Evolutionary conservation across 1,139 yeast species (phyloP), one percentile per base, ranked within the genome.

Genomic region (Diutina scorzettiae): DNA sequence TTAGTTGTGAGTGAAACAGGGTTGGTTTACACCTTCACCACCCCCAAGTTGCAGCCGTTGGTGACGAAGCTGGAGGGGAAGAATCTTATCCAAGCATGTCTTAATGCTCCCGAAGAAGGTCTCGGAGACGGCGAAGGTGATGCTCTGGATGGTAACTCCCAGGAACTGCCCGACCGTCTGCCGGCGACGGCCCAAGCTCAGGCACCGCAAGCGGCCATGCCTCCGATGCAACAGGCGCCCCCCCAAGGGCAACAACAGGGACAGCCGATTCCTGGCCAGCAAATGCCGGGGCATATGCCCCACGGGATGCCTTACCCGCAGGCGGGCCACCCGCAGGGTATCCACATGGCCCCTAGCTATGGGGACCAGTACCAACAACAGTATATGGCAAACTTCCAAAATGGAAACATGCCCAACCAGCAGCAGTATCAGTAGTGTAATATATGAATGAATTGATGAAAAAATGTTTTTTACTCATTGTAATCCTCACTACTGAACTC

Each of bases 31-130:
- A 91, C 98, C n/a, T 91, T 91, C 61, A 89, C 97, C 43, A 93
- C 98, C 7, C 98, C 98, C 45, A 91, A 91, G 62, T 76, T 91
- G 56, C 98, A 93, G 63, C 98, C 98, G 12, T 75, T 91, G 53
- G 98, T 91, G 44, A 91, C 97, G 30, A 89, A 91, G 62, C 81
- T 94, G 39, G 98, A 91, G 64, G 98, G 98, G 51, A 89, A 91
- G 63, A 87, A 87, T 61, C 73, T 91, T 56, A 91, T 91, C 57
- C 97, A 91, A 68, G 95, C 96, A 12, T 91, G 98, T 62, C 71
- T 91, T 55, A 91, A 91, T 60, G 96, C 97, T 5, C 96, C 96
- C 19, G 91, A 82, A 54, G 76, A 70, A 52, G 73, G 72, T 0
- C 59, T 69, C 52, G 73, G 71, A 37, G 89, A 81, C 50, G 82